A percentile compares a stretch with the other conserved stretches of the same genome.
phyloP scores from a whole-genome alignment of 2,329 filamentous ascomycete genomes.

The Pyrenophora tritici-repentis region DNA sequence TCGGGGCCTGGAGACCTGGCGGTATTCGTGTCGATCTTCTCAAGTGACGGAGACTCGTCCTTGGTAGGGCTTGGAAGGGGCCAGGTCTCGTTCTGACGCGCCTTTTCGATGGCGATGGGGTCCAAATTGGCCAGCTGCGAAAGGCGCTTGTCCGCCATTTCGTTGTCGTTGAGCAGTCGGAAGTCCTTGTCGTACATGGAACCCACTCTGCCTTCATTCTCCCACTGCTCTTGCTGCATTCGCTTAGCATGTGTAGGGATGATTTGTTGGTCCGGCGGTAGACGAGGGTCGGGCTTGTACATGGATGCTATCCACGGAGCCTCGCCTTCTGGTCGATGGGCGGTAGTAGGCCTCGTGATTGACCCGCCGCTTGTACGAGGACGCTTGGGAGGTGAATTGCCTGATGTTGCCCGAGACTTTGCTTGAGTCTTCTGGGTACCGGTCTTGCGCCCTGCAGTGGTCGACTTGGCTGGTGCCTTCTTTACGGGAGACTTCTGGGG shows the following conservation, averaged over 20 bases:
- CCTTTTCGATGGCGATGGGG: slow-evolving; percentile 37
- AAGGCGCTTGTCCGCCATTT: slow-evolving; percentile 46
- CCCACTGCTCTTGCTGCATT: slow-evolving; percentile 93
- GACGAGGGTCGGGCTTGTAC: slow-evolving; percentile 91
- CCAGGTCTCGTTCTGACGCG: slow-evolving; percentile 38
- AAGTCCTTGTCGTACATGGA: slow-evolving; percentile 87
- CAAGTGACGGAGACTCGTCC: slow-evolving; percentile 21
- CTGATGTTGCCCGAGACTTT: slow-evolving; percentile 42
- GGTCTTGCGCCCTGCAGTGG: slow-evolving; percentile 41
- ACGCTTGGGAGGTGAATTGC: slow-evolving; percentile 55
- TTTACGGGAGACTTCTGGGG: slow-evolving; percentile 46
- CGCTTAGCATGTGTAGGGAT: slow-evolving; percentile 90
- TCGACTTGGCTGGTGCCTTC: slow-evolving; percentile 46
- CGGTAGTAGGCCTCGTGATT: slow-evolving; percentile 59
- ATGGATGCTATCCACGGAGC: slow-evolving; percentile 94
- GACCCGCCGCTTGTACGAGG: slow-evolving; percentile 67
- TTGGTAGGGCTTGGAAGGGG: slow-evolving; percentile 44
- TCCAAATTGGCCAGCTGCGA: slow-evolving; percentile 34
- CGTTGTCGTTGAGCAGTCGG: slow-evolving; percentile 73
- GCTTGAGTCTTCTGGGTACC: slow-evolving; percentile 37
- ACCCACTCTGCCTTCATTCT: slow-evolving; percentile 85
- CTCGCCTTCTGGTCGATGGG: slow-evolving; percentile 84
- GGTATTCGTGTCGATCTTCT: slow-evolving; percentile 29
- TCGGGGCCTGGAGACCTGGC: slow-evolving; percentile 43
- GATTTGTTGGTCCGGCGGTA: slow-evolving; percentile 94